Evolutionary conservation across 495 filamentous ascomycete species (phyloP).

Genomic region (Bombardia bombarda): DNA sequence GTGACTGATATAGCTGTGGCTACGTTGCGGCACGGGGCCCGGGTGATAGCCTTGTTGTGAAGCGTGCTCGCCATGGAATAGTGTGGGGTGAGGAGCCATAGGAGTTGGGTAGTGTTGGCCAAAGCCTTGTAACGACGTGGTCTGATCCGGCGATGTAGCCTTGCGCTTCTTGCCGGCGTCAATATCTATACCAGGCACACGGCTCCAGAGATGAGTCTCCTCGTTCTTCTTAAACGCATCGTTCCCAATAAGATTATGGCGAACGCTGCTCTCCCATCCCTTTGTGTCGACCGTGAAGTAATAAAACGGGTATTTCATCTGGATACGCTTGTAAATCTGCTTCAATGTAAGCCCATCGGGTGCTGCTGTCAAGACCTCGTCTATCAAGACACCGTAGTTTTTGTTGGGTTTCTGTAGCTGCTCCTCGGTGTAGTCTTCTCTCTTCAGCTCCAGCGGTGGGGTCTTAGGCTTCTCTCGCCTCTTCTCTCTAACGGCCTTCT

Average conservation of each 20-base stretch:
- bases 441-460: conserved; percentile 51
- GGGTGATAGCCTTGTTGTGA: conserved; percentile 18
- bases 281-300: conserved; percentile 71
- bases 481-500: conserved; percentile 46
- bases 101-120: conserved; percentile 15
- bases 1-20: conserved; percentile 10
- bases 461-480: conserved; percentile 55
- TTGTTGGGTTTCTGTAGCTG: conserved; percentile 75
- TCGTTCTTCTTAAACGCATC: conserved; percentile 82
- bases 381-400: conserved; percentile 86
- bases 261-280: conserved; percentile 95
- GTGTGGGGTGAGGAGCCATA: conserved; percentile 19
- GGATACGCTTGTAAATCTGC: conserved; percentile 87
- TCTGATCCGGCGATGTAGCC: conserved; percentile 36
- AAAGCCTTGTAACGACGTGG: conserved; percentile 17
- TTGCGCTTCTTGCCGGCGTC: conserved; percentile 46
- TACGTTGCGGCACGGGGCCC: conserved; percentile 18
- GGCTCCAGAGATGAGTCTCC: conserved; percentile 39
- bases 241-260: conserved; percentile 89
- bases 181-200: conserved; percentile 42
- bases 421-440: conserved; percentile 72
- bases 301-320: conserved; percentile 83
- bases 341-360: conserved; percentile 72
- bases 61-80: conserved; percentile 18
- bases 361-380: conserved; percentile 76